Conservation (phyloP, 305 asterid species). For the Solanum hybrid region DNA sequence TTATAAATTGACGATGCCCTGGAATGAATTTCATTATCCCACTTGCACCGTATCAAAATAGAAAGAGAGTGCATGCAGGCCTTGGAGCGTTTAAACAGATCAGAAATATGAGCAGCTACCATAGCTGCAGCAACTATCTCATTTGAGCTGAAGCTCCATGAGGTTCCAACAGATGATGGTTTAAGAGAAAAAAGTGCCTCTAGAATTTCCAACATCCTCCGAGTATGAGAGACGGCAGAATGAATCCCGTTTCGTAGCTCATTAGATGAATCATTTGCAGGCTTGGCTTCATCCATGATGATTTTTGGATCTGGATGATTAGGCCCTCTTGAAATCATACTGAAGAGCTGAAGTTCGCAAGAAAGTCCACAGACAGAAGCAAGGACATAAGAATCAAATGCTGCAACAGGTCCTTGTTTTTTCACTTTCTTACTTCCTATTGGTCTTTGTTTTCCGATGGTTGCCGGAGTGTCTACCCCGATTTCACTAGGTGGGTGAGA, state of each 20-base stretch:
- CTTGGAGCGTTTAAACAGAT: slow-evolving; percentile 79
- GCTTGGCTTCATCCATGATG: slow-evolving; percentile 23
- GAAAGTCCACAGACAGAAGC: slow-evolving; percentile 97
- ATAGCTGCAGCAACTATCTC: slow-evolving; percentile 99
- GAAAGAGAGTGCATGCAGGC: slow-evolving; percentile 93
- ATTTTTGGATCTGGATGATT: slow-evolving; percentile 25
- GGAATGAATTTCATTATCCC: slow-evolving; percentile 84
- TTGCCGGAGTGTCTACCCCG: slow-evolving; percentile 27
- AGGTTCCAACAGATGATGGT: slow-evolving; percentile 83
- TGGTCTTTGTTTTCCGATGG: slow-evolving; percentile 31
- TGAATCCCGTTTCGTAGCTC: slow-evolving; percentile 60
- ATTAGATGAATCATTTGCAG: slow-evolving; percentile 36
- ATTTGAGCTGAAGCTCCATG: slow-evolving; percentile 90
- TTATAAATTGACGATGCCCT: slow-evolving; percentile 86
- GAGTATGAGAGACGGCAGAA: slow-evolving; percentile 83
- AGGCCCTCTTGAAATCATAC: slow-evolving; percentile 61
- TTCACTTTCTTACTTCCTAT: slow-evolving; percentile 40
- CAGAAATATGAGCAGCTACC: slow-evolving; percentile 99
- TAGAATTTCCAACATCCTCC: slow-evolving; percentile 69
- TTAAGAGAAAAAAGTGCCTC: slow-evolving; percentile 95
- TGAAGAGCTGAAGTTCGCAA: slow-evolving; percentile 89
- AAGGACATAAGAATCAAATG: slow-evolving; percentile 93
- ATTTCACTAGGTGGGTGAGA: slow-evolving; percentile 26
- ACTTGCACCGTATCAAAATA: slow-evolving; percentile 71
- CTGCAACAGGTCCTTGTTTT: slow-evolving; percentile 90